A percentile compares a stretch with the other conserved stretches of the same genome.
phyloP scores from a whole-genome alignment of 78 protist species.

The Cavenderia fasciculata region DNA sequence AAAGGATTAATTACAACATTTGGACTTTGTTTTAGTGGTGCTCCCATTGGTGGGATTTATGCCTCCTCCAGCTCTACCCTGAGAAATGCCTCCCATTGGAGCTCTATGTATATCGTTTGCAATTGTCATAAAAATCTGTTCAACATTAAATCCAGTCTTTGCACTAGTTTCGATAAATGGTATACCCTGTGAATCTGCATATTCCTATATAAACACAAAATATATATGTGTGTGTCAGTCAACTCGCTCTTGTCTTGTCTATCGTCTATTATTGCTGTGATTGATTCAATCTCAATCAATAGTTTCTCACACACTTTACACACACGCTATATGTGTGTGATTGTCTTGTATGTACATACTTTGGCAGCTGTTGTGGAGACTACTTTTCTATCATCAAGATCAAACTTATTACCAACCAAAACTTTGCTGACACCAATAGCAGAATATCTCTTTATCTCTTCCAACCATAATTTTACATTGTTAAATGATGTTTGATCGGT shows the following conservation, averaged over 20 bases:
- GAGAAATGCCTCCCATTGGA: slow-evolving; percentile 26
- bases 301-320: too few species aligned
- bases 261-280: background rate
- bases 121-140: slow-evolving; percentile 96
- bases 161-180: slow-evolving; percentile 99
- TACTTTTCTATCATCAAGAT: slow-evolving; percentile 48
- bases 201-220: slow-evolving; percentile 37
- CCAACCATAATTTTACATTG: slow-evolving; percentile 69
- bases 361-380: slow-evolving; percentile 19
- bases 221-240: too few species aligned
- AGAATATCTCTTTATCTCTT: slow-evolving; percentile 71
- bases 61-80: too few species aligned
- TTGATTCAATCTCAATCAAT: too few species aligned
- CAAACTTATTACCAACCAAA: slow-evolving; percentile 73
- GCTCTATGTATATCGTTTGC: slow-evolving; percentile 90
- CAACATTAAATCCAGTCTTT: slow-evolving; percentile 97
- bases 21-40: too few species aligned
- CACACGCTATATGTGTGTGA: background rate
- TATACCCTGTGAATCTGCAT: slow-evolving; percentile 92
- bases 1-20: too few species aligned
- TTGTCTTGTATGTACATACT: slow-evolving; percentile 2
- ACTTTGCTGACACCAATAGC: slow-evolving; percentile 62
- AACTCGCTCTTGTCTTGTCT: too few species aligned
- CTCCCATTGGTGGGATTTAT: too few species aligned
- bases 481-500: slow-evolving; percentile 52